Evolutionary conservation across 2,329 filamentous ascomycete species (phyloP).

Genomic region (Fusarium succisae): DNA sequence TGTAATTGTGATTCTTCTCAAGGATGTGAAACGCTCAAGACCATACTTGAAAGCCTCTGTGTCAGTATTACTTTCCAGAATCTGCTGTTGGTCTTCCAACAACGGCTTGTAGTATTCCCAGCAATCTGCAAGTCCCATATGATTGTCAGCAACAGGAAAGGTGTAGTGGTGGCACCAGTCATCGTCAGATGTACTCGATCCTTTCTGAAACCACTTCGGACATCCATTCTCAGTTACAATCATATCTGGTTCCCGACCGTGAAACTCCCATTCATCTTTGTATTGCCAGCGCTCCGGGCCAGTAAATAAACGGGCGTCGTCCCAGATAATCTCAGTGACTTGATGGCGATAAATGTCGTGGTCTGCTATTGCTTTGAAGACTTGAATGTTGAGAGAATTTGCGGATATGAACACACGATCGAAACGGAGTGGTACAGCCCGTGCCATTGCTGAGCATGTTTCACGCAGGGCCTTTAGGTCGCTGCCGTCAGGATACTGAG

Average conservation of each 20-base stretch:
- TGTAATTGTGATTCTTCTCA: neutral
- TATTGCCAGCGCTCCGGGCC: neutral
- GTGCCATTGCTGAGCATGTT: neutral
- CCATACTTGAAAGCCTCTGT: neutral
- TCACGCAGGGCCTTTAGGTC: neutral
- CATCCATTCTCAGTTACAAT: neutral
- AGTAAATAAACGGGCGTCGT: neutral
- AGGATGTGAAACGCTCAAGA: neutral
- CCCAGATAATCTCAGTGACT: neutral
- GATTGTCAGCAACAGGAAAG: neutral
- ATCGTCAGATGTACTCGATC: neutral
- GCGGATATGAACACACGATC: neutral
- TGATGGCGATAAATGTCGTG: neutral
- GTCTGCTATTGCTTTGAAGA: neutral
- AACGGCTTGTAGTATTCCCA: neutral
- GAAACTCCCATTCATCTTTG: accelerated
- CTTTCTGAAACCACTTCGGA: neutral
- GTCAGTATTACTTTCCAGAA: neutral
- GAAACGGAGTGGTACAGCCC: neutral
- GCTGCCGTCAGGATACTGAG: neutral
- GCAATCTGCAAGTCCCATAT: neutral
- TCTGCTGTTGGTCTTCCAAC: neutral
- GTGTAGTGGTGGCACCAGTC: neutral
- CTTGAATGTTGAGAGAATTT: neutral
- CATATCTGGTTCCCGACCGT: neutral